These are phyloP conservation scores for Puccinia polysora DNA, from an alignment of 1,284 basidiomycete species.

Conservation along the genomic window DNA sequence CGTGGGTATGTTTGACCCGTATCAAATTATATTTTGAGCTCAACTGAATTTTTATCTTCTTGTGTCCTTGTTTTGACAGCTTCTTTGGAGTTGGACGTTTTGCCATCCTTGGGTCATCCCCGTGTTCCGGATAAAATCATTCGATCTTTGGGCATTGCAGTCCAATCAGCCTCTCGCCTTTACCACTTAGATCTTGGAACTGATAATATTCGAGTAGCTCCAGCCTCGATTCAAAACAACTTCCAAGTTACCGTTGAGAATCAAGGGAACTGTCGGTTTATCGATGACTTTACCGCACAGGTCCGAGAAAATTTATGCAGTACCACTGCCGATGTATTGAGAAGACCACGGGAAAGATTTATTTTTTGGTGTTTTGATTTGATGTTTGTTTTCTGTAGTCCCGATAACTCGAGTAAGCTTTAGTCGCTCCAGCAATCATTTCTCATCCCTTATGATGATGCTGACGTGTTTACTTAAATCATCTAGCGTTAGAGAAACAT, in stretches of 20 bases:
- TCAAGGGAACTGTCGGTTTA: constrained; percentile 45
- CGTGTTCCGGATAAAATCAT: constrained; percentile 71
- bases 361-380: constrained; percentile 92
- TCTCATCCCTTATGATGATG: not conserved
- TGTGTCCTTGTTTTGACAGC: constrained; percentile 49
- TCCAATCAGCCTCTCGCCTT: constrained; percentile 70
- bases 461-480: constrained; percentile 25
- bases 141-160: constrained; percentile 64
- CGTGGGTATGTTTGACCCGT: constrained; percentile 55
- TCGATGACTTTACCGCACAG: constrained; percentile 46
- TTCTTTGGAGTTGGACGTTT: constrained; percentile 70
- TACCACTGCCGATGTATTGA: constrained; percentile 61
- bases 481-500: constrained; percentile 59
- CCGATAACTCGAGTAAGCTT: constrained; percentile 48
- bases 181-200: constrained; percentile 56
- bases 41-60: not conserved
- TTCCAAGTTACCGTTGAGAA: constrained; percentile 1
- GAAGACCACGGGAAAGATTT: constrained; percentile 72
- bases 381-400: constrained; percentile 67
- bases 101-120: constrained; percentile 67
- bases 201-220: constrained; percentile 43
- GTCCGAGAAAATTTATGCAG: constrained; percentile 56
- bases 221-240: not conserved
- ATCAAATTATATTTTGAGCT: not conserved
- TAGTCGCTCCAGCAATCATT: not conserved